Evolutionary conservation across 257 asterid genomes (phyloP).

Genomic region (Ballota nigra): DNA sequence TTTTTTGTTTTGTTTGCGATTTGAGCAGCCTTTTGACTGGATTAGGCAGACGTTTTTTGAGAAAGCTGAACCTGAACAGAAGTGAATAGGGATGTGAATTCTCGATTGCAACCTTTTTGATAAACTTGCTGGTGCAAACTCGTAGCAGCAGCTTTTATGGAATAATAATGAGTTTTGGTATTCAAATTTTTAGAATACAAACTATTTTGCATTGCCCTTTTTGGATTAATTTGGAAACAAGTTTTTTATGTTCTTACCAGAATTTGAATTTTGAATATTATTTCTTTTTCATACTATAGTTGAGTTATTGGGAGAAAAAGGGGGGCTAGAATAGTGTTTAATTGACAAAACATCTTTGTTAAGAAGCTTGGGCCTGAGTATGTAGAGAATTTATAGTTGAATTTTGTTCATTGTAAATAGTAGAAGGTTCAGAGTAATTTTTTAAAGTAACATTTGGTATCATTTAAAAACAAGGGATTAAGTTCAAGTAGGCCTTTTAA

Average conservation of each 20-base stretch:
- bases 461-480: no score
- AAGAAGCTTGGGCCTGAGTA: background rate
- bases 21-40: conserved; percentile 84
- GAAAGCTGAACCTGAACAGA: conserved; percentile 61
- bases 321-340: background rate
- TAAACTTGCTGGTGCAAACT: conserved; percentile 33
- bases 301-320: background rate
- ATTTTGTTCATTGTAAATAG: no score
- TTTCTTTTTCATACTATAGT: background rate
- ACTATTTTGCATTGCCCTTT: background rate
- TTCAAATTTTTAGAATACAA: conserved; percentile 23
- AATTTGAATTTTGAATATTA: background rate
- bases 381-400: background rate
- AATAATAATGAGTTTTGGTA: conserved; percentile 33
- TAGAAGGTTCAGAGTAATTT: no score
- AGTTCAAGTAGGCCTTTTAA: no score
- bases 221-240: conserved; percentile 16
- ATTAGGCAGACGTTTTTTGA: conserved; percentile 79
- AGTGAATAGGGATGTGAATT: conserved; percentile 34
- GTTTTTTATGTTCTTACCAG: background rate
- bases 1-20: background rate
- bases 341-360: background rate
- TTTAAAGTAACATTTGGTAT: no score
- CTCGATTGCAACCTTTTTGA: conserved; percentile 23
- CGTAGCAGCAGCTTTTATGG: conserved; percentile 25